Base-by-base conservation (phyloP, 768 basidiomycete species). In the Thelephora ganbajun region DNA sequence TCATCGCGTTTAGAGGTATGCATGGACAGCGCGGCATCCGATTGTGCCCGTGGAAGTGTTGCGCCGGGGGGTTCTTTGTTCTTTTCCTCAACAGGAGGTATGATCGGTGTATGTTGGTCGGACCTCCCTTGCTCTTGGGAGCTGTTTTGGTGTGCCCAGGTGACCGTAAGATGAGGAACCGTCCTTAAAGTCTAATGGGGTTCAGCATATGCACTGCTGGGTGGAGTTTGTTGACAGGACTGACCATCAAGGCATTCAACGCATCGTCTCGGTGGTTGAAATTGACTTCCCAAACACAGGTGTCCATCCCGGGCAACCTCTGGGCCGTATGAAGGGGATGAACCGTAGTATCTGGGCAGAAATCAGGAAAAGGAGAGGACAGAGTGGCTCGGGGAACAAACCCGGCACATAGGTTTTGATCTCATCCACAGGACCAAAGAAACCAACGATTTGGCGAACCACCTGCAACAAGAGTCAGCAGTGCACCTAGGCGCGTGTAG, bases 181-280 rank as follows among this genome's bases (percentile, higher is more conserved):
- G 72, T 69, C 49, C 80, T 75, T 53, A 89, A 68, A 3, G 82
- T 76, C 86, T 89, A 48, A 9, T 30, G 26, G 9, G 26, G 26
- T 30, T 30, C 5, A 30, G 9, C 3, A 33, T 41, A 11, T 2
- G 7, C 9, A 41, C 16, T 11, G 39, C 33, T 35, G 46, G 2
- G 23, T 30, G 43, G 33, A 41, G 9, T 7, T 22, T 13, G 20
- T 26, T 41, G 6, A 26, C 14, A n/a, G 43, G 14, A 60, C 66
- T 48, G 59, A 84, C 86, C 73, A 76, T 74, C 43, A 84, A 66
- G 19, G 86, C 86, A 51, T 66, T 74, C 36, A 86, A 72, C 50
- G 80, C 83, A 53, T 89, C 79, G 50, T 85, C 80, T 37, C 86
- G 71, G 59, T 83, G 76, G 22, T 72, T 67, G 82, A 83, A 90